Evolutionary conservation across 768 basidiomycete species (phyloP).

Genomic region (Rhizopogon vesiculosus): DNA sequence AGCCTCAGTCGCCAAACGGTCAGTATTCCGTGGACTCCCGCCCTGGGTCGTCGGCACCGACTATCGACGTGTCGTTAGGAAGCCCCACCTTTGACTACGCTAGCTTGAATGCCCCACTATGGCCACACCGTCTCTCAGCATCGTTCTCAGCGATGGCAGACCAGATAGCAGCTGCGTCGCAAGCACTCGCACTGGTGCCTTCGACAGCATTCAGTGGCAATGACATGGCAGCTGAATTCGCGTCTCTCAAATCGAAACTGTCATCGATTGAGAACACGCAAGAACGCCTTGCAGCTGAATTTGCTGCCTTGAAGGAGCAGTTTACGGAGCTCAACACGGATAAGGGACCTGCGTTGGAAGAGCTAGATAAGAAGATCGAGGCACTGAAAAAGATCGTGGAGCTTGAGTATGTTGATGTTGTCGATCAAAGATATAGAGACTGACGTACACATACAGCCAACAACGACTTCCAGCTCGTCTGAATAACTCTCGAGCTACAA

Average conservation of each 20-base stretch:
- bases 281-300: constrained; percentile 25
- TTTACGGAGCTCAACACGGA: constrained; percentile 12
- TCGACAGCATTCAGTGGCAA: constrained; percentile 15
- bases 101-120: constrained; percentile 10
- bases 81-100: constrained; percentile 3
- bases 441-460: constrained; percentile 22
- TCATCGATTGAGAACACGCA: constrained; percentile 30
- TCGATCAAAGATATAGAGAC: not conserved
- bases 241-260: constrained; percentile 19
- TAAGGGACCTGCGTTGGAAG: constrained; percentile 20
- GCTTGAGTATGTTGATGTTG: constrained; percentile 26
- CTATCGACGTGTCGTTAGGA: constrained; percentile 15
- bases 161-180: constrained; percentile 37
- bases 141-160: constrained; percentile 36
- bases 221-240: constrained; percentile 10
- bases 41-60: constrained; percentile 12
- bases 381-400: constrained; percentile 25
- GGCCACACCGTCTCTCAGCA: constrained; percentile 30
- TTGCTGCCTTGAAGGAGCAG: constrained; percentile 24
- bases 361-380: constrained; percentile 32
- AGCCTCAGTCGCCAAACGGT: not conserved
- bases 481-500: constrained; percentile 29
- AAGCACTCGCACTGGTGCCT: constrained; percentile 28
- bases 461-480: constrained; percentile 31
- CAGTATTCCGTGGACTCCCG: constrained; percentile 1